Evolutionary conservation across 441 rosid genomes (phyloP).

Genomic region (Gossypium aridum): DNA sequence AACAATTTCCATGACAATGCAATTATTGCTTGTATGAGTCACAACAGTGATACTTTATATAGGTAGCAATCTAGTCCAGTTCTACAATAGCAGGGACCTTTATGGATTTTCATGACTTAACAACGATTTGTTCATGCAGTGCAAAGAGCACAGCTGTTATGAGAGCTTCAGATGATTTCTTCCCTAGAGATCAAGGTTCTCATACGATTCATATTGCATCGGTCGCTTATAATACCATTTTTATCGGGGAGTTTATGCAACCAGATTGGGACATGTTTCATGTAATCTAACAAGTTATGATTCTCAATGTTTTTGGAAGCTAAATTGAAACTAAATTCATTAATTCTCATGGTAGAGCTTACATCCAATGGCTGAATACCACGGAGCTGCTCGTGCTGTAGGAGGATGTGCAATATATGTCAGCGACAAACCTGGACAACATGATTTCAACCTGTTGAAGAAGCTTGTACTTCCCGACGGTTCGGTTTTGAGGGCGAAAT

Average conservation of each 20-base stretch:
- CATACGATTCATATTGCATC: conserved; percentile 70
- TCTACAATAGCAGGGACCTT: background rate
- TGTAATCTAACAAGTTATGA: conserved; percentile 20
- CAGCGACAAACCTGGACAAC: conserved; percentile 60
- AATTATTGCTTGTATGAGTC: conserved; percentile 62
- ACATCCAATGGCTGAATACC: conserved; percentile 66
- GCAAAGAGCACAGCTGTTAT: conserved; percentile 47
- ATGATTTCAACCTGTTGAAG: conserved; percentile 47
- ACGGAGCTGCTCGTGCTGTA: conserved; percentile 59
- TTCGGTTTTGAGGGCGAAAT: conserved; percentile 52
- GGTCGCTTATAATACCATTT: conserved; percentile 59
- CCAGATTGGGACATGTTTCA: conserved; percentile 82
- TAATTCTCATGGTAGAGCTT: conserved; percentile 33
- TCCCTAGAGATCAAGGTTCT: conserved; percentile 60
- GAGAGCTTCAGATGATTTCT: conserved; percentile 70
- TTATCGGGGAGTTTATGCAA: conserved; percentile 67
- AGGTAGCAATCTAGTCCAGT: conserved; percentile 26
- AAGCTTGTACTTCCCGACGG: conserved; percentile 62
- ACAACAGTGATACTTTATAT: conserved; percentile 57
- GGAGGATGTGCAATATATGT: conserved; percentile 64
- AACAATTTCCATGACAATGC: conserved; percentile 51
- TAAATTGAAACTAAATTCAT: conserved; percentile 3
- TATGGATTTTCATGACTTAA: background rate
- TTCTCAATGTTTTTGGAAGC: background rate
- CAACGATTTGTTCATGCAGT: conserved; percentile 24